A percentile compares a stretch with the other conserved stretches of the same genome.
Evolutionary conservation across 179 eudicot genomes (phyloP).

Genomic region (Beta lomatogona): DNA sequence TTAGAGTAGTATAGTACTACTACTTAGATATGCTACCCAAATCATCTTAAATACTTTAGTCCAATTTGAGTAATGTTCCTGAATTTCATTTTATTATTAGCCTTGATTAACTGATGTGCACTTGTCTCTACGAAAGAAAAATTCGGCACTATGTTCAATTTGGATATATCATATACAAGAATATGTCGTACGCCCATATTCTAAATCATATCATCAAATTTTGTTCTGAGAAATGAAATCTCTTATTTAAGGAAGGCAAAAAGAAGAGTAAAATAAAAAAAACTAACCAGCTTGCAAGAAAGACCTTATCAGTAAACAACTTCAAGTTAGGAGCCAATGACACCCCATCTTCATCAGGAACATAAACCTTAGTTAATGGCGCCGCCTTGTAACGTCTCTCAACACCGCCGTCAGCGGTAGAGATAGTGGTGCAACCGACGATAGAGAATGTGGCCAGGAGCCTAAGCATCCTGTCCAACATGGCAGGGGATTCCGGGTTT

Average conservation of each 20-base stretch:
- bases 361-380: conserved; percentile 22
- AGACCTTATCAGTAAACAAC: conserved; percentile 5
- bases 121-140: too few species aligned
- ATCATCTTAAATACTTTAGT: too few species aligned
- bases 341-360: conserved; percentile 15
- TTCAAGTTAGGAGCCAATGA: conserved; percentile 14
- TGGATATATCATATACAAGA: too few species aligned
- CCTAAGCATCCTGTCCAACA: conserved; percentile 16
- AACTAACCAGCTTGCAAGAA: conserved; percentile 18
- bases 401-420: neutral
- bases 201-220: too few species aligned
- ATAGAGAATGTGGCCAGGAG: neutral
- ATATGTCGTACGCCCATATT: too few species aligned
- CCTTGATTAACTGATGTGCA: too few species aligned
- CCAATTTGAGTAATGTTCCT: too few species aligned
- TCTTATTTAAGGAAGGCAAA: neutral
- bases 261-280: neutral
- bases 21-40: too few species aligned
- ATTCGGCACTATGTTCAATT: too few species aligned
- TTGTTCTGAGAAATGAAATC: too few species aligned
- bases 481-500: conserved; percentile 13
- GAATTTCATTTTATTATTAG: too few species aligned
- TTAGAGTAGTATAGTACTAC: too few species aligned
- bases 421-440: neutral
- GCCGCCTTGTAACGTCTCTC: conserved; percentile 25